Base-by-base conservation (phyloP, 257 asterid species). In the Ehretia macrophylla region DNA sequence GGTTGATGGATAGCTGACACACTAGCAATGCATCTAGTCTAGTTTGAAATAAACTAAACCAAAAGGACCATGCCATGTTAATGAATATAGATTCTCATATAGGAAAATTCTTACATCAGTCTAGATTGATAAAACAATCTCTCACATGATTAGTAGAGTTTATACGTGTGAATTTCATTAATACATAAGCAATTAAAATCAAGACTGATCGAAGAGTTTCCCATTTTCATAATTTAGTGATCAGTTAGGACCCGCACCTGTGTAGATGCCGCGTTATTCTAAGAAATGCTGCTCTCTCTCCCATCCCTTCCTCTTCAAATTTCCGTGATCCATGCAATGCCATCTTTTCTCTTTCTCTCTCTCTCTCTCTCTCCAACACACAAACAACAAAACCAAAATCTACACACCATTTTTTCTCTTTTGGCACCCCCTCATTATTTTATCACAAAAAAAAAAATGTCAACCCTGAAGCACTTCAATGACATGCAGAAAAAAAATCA, bases 241-340 rank as follows among this genome's bases (percentile, higher is more conserved):
- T 51, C 40, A 59, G 64, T 22, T 46, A 23, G 23, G 27, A 8
- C 21, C 52, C 21, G 12, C 55, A 51, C 72, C 61, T 68, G 46
- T 57, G 62, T 48, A 63, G 44, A 61, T 71, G 73, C 65, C 80
- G 80, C 70, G 65, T 62, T 51, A 61, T 65, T 60, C 35, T 39
- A 66, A 62, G 67, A 54, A 64, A 52, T 22, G 59, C 55, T 21
- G 60, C 54, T 50, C 68, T 22, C 67, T 65, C 50, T 62, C 64
- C 53, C 37, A 13, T 22, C 55, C n/a, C 27, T 35, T 57, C 18
- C 38, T 46, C 58, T 63, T 62, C 19, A 51, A 55, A 51, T 62
- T 51, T 66, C 77, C 82, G 72, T 62, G 58, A 72, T 63, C 61
- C 70, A 62, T 62, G 79, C 77, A 69, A 20, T 40, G 55, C 78